Evolutionary conservation across 2,329 filamentous ascomycete species (phyloP).

Genomic region (Fusarium irregulare): DNA sequence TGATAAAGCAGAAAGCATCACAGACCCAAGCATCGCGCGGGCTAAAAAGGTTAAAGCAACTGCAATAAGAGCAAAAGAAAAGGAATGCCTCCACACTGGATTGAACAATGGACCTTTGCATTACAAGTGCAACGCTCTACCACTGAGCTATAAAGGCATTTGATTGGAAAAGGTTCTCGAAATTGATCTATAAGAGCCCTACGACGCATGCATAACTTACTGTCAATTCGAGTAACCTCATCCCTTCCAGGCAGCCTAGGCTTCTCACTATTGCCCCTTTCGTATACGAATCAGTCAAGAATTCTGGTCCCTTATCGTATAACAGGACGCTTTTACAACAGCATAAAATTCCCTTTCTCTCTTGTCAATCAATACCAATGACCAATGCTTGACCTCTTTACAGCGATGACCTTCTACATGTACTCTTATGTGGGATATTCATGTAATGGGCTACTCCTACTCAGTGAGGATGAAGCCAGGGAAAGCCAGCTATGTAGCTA

Average conservation of each 20-base stretch:
- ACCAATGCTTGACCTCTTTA: not conserved
- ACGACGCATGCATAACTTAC: not conserved
- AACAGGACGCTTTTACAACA: not conserved
- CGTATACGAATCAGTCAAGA: not conserved
- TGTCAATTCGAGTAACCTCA: not conserved
- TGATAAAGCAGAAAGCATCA: not conserved
- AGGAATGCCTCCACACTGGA: slow-evolving; percentile 36
- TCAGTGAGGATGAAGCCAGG: not conserved
- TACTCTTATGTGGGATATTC: not conserved
- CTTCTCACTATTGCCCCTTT: not conserved
- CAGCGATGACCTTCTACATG: not conserved
- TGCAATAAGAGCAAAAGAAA: slow-evolving; percentile 4
- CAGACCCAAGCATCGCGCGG: not conserved
- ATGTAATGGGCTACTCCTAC: not conserved
- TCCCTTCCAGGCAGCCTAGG: not conserved
- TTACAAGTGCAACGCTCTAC: slow-evolving; percentile 43
- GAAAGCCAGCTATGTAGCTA: not conserved
- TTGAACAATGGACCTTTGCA: slow-evolving; percentile 43
- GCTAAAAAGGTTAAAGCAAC: not conserved
- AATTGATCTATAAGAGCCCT: not conserved
- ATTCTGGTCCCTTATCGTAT: not conserved
- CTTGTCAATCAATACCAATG: not conserved
- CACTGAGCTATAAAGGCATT: slow-evolving; percentile 40
- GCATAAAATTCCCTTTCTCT: no score
- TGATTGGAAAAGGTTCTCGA: not conserved